Conservation (phyloP, 495 filamentous ascomycete species). For the Sordaria brevicollis region DNA sequence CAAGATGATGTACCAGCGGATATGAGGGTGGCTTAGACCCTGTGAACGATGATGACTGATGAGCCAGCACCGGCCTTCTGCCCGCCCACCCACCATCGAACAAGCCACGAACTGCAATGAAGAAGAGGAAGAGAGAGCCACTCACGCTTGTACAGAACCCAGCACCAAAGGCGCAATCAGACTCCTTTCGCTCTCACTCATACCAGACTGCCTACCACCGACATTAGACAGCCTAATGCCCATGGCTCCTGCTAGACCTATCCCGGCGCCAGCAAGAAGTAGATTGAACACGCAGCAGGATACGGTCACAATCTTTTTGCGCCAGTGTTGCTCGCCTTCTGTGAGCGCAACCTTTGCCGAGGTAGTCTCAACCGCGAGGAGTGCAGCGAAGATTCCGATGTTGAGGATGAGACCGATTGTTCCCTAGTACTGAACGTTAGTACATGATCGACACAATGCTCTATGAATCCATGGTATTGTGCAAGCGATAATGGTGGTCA, state of each 20-base stretch:
- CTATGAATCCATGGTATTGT: not conserved
- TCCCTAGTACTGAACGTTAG: slow-evolving; percentile 6
- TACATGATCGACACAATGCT: no score
- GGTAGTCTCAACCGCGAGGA: slow-evolving; percentile 12
- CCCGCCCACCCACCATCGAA: not conserved
- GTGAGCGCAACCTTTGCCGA: slow-evolving; percentile 9
- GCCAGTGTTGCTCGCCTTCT: slow-evolving; percentile 23
- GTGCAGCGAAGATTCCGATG: slow-evolving; percentile 10
- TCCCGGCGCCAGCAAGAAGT: slow-evolving; percentile 15
- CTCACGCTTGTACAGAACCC: slow-evolving; percentile 16
- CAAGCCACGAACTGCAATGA: not conserved
- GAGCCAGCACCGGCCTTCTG: not conserved
- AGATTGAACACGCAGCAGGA: slow-evolving; percentile 19
- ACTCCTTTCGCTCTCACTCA: not conserved
- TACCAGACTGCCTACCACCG: not conserved
- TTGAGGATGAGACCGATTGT: slow-evolving; percentile 13
- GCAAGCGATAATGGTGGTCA: not conserved
- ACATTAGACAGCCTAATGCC: slow-evolving; percentile 4
- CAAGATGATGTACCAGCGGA: not conserved
- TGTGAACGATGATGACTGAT: not conserved
- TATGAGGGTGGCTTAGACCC: not conserved
- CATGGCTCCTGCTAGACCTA: slow-evolving; percentile 12
- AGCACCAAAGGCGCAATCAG: slow-evolving; percentile 16
- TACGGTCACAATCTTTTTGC: slow-evolving; percentile 17
- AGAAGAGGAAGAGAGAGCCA: not conserved